Conservation (phyloP, 2,329 filamentous ascomycete species). For the Aspergillus japonicus region DNA sequence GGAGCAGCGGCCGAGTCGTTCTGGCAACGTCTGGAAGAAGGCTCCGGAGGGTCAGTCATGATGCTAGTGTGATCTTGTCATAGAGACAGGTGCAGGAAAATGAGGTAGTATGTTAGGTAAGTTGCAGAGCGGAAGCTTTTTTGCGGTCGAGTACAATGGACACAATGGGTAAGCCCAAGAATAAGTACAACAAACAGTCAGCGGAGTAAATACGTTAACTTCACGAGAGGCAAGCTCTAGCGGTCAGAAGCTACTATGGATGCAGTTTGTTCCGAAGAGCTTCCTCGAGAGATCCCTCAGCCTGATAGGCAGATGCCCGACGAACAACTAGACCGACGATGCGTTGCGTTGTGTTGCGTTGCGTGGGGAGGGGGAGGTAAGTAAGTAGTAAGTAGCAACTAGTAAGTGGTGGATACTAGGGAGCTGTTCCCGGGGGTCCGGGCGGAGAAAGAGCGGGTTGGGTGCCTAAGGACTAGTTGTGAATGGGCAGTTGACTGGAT, state of each 20-base stretch:
- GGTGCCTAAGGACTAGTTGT: conserved; percentile 13
- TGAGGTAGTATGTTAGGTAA: conserved; percentile 7
- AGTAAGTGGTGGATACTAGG: conserved; percentile 3
- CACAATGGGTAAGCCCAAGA: conserved; percentile 16
- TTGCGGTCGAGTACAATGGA: conserved; percentile 18
- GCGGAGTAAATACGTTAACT: conserved; percentile 21
- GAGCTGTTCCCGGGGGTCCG: conserved; percentile 7
- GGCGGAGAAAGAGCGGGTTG: conserved; percentile 18
- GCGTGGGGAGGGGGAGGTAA: conserved; percentile 2
- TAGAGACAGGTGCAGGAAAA: conserved; percentile 18
- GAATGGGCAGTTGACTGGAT: neutral
- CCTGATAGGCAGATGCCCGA: conserved; percentile 26
- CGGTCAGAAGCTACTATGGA: conserved; percentile 4
- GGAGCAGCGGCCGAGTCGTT: conserved; percentile 27
- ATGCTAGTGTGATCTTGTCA: conserved; percentile 21
- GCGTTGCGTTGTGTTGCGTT: conserved; percentile 11
- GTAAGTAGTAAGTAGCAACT: neutral
- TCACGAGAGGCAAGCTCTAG: conserved; percentile 9
- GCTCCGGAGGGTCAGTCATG: conserved; percentile 42
- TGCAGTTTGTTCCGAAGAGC: conserved; percentile 5
- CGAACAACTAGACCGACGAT: conserved; percentile 15
- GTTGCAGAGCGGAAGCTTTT: conserved; percentile 17
- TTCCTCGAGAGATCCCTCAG: conserved; percentile 15
- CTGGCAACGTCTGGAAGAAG: conserved; percentile 27
- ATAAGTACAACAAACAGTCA: conserved; percentile 12